Percentiles rank a stretch among this genome's conserved stretches.
Conservation (phyloP, 2,329 filamentous ascomycete species). For the Metarhizium brunneum region DNA sequence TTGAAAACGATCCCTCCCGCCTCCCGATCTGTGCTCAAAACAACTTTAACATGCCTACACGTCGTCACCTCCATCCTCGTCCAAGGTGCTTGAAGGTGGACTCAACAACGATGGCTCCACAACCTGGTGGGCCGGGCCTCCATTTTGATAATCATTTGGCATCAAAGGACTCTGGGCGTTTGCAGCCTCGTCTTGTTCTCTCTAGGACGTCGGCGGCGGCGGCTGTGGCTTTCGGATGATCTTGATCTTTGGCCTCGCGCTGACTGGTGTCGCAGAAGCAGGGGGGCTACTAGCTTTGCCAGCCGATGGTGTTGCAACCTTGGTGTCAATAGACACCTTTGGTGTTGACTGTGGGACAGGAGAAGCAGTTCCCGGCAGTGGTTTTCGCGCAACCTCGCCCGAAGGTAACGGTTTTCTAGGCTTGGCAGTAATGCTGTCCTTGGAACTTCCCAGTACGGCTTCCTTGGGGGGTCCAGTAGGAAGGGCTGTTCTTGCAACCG, state of each 20-base stretch:
- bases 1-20: background rate
- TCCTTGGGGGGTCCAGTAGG: conserved; percentile 21
- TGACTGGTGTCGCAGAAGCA: conserved; percentile 13
- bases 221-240: conserved; percentile 25
- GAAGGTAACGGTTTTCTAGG: conserved; percentile 26
- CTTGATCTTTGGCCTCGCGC: conserved; percentile 26
- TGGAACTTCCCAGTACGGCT: conserved; percentile 12
- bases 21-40: background rate
- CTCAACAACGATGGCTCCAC: background rate
- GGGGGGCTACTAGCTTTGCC: conserved; percentile 16
- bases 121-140: background rate
- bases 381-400: conserved; percentile 20
- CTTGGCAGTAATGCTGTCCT: conserved; percentile 23
- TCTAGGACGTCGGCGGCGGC: conserved; percentile 12
- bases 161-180: background rate
- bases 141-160: background rate
- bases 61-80: background rate
- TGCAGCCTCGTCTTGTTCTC: background rate
- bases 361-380: conserved; percentile 21
- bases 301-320: conserved; percentile 12
- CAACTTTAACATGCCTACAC: background rate
- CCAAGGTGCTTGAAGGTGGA: background rate
- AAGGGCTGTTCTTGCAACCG: conserved; percentile 20
- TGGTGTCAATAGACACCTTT: conserved; percentile 17
- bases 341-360: conserved; percentile 13